Conservation (phyloP, 768 basidiomycete genomes). For the Amanita polypyramis region DNA sequence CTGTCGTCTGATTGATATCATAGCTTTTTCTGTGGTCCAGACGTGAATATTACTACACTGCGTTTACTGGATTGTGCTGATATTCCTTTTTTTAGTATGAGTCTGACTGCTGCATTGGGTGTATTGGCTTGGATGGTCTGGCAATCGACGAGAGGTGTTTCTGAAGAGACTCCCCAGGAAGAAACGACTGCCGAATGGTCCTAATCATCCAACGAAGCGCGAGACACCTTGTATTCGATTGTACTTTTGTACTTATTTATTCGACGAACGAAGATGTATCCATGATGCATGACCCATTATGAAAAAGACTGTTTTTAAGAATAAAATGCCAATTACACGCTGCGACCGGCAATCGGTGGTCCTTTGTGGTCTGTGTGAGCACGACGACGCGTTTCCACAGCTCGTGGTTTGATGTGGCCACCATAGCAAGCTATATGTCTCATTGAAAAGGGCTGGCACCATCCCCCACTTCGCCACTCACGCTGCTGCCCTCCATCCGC, state of each 20-base stretch:
- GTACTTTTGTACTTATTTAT: conserved; percentile 5
- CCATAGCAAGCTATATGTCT: neutral
- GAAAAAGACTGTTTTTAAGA: neutral
- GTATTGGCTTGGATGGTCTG: conserved; percentile 40
- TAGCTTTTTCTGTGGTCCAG: conserved; percentile 41
- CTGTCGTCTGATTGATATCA: neutral
- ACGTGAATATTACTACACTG: conserved; percentile 32
- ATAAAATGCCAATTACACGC: neutral
- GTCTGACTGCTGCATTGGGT: conserved; percentile 37
- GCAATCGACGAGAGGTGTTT: conserved; percentile 32
- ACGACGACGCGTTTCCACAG: neutral
- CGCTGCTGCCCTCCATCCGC: neutral
- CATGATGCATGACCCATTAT: neutral
- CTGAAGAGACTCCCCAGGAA: conserved; percentile 1
- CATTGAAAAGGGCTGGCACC: conserved; percentile 2
- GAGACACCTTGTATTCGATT: neutral
- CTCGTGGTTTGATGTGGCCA: conserved; percentile 5
- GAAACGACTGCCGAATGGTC: neutral
- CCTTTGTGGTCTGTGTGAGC: neutral
- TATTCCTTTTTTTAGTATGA: conserved; percentile 29
- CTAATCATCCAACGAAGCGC: neutral
- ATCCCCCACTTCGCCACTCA: neutral
- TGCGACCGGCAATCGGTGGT: neutral
- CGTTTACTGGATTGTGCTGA: too few species aligned
- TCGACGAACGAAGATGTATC: neutral